A percentile compares a stretch with the other conserved stretches of the same genome.
Conservation (phyloP, 2,329 filamentous ascomycete genomes). For the Setomelanomma holmii region DNA sequence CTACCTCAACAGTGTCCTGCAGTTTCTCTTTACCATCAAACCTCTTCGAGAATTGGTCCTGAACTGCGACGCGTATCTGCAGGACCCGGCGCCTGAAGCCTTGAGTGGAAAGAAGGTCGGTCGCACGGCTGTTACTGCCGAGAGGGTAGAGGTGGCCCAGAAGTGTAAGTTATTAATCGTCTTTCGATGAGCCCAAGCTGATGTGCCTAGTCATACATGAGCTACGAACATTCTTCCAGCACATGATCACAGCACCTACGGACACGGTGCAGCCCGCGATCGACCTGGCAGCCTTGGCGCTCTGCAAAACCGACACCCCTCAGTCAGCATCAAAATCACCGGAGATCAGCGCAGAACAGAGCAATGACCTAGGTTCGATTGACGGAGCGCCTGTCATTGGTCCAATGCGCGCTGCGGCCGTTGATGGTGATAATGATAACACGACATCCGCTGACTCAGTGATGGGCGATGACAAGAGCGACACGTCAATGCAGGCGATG, state of each 20-base stretch:
- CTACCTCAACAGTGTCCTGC: constrained; percentile 94
- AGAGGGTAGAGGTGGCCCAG: constrained; percentile 67
- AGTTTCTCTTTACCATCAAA: constrained; percentile 91
- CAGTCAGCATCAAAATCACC: constrained; percentile 47
- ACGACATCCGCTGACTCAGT: constrained; percentile 25
- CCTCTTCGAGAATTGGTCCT: constrained; percentile 82
- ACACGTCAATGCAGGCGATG: constrained; percentile 30
- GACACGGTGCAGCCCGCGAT: constrained; percentile 74
- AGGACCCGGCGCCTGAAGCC: constrained; percentile 69
- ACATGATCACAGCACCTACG: constrained; percentile 69
- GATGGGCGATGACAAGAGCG: constrained; percentile 32
- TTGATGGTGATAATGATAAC: constrained; percentile 5
- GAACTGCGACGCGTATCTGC: constrained; percentile 73
- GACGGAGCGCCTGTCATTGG: constrained; percentile 55
- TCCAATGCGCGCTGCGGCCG: constrained; percentile 51
- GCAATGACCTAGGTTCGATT: constrained; percentile 50
- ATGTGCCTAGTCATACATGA: constrained; percentile 72
- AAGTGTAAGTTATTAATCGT: constrained; percentile 68
- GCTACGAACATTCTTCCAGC: constrained; percentile 72
- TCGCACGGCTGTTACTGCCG: constrained; percentile 69
- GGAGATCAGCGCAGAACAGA: constrained; percentile 53
- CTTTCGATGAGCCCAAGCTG: constrained; percentile 10
- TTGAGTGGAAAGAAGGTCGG: constrained; percentile 75
- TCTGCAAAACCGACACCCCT: constrained; percentile 65
- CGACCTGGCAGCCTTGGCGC: constrained; percentile 79